Conservation (phyloP, 83 land plant genomes). For the Thuja plicata region DNA sequence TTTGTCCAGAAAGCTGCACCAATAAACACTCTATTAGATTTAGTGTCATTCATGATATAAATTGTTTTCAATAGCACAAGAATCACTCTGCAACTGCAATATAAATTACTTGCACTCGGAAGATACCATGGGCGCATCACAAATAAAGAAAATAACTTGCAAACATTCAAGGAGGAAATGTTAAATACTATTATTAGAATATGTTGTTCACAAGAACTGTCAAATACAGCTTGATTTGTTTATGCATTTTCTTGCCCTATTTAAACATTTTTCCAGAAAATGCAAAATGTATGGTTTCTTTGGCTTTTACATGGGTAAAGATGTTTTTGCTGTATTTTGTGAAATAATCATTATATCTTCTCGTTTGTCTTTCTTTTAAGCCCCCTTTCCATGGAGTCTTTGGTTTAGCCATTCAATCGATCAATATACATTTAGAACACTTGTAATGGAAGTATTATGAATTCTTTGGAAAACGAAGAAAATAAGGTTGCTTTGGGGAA, state of each 20-base stretch:
- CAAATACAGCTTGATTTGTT: not conserved
- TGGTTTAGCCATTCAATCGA: too few species aligned
- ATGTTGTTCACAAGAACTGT: not conserved
- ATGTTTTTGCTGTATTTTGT: too few species aligned
- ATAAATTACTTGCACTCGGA: not conserved
- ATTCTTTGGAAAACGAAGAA: too few species aligned
- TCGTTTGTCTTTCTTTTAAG: too few species aligned
- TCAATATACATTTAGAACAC: too few species aligned
- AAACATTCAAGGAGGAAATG: not conserved
- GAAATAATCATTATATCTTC: too few species aligned
- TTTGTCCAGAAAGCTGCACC: constrained; percentile 49
- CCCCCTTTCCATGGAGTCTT: too few species aligned
- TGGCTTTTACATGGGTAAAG: too few species aligned
- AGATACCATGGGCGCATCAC: not conserved
- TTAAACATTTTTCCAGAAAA: not conserved
- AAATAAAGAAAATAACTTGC: not conserved
- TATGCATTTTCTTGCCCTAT: not conserved
- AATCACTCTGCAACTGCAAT: not conserved
- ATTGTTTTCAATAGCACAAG: not conserved
- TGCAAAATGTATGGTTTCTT: not conserved
- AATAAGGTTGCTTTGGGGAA: too few species aligned
- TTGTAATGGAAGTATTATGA: too few species aligned
- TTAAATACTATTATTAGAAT: not conserved
- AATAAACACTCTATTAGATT: not conserved
- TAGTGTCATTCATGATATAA: not conserved